Evolutionary conservation across 1,284 basidiomycete genomes (phyloP).

Genomic region (Nidula niveotomentosa): DNA sequence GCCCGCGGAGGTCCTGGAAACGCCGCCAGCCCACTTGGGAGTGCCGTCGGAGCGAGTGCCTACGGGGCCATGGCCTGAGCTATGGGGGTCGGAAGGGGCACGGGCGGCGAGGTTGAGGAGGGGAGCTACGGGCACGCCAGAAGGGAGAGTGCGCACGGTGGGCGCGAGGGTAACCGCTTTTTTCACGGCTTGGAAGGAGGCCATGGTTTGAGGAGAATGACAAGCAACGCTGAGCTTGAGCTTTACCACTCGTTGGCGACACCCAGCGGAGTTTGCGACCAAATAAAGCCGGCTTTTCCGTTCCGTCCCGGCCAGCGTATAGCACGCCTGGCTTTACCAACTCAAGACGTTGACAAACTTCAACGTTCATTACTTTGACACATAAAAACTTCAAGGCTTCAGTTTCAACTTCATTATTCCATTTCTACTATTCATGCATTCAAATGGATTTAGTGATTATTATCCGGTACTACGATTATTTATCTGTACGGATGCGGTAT

Average conservation of each 20-base stretch:
- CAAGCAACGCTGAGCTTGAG: constrained; percentile 13
- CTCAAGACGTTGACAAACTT: too few relatives aligned
- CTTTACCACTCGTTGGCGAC: too few relatives aligned
- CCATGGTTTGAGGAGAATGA: constrained; percentile 43
- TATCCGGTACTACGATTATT: too few relatives aligned
- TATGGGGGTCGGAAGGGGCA: constrained; percentile 56
- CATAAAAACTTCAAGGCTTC: too few relatives aligned
- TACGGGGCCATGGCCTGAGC: constrained; percentile 54
- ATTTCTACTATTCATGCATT: too few relatives aligned
- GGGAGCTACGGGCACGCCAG: constrained; percentile 70
- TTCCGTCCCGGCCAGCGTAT: constrained; percentile 29
- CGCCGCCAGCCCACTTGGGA: constrained; percentile 65
- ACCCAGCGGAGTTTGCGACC: constrained; percentile 24
- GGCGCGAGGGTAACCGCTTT: constrained; percentile 83
- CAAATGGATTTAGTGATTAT: too few relatives aligned
- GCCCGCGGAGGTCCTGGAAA: constrained; percentile 50
- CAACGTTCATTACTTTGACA: too few relatives aligned
- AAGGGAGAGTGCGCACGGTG: constrained; percentile 76
- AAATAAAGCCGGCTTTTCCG: constrained; percentile 24
- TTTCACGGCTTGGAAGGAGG: constrained; percentile 69
- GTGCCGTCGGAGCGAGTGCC: constrained; percentile 67
- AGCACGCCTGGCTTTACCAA: too few relatives aligned
- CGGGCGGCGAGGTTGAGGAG: constrained; percentile 70
- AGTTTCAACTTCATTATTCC: too few relatives aligned
- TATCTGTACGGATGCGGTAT: too few relatives aligned